Evolutionary conservation across 2,329 filamentous ascomycete species (phyloP).

Genomic region (Hypoxylon sp.): DNA sequence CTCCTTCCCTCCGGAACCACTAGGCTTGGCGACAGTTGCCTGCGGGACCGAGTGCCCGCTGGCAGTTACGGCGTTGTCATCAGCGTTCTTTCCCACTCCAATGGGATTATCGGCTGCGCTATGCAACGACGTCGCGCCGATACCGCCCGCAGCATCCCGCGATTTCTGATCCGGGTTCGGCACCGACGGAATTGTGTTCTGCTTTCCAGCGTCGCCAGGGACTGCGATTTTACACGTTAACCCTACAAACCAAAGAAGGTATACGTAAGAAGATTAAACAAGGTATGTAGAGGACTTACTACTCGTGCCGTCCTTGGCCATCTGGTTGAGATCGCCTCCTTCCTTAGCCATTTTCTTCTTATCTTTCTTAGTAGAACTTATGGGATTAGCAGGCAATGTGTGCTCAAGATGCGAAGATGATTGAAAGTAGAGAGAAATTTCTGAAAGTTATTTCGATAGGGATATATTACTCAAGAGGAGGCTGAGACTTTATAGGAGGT

Average conservation of each 20-base stretch:
- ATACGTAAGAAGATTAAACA: neutral
- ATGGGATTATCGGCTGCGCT: slow-evolving; percentile 48
- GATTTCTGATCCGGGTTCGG: slow-evolving; percentile 42
- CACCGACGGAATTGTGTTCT: slow-evolving; percentile 49
- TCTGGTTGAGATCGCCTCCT: slow-evolving; percentile 46
- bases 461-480: neutral
- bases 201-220: slow-evolving; percentile 47
- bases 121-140: slow-evolving; percentile 44
- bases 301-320: slow-evolving; percentile 49
- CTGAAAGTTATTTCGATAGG: neutral
- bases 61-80: slow-evolving; percentile 45
- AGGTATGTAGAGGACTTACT: slow-evolving; percentile 34
- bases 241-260: neutral
- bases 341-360: slow-evolving; percentile 43
- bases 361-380: neutral
- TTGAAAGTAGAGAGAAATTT: neutral
- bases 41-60: slow-evolving; percentile 45
- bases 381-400: neutral
- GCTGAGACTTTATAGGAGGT: neutral
- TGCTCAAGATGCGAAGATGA: neutral
- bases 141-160: slow-evolving; percentile 27
- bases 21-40: slow-evolving; percentile 38
- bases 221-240: slow-evolving; percentile 33
- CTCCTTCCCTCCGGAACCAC: slow-evolving; percentile 46
- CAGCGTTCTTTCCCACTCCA: slow-evolving; percentile 29